Percentiles rank a stretch among this genome's conserved stretches.
Conservation (phyloP, 129 eudicot species). For the Daucus carota region DH1_v3.0 NC_030382.2:12945501-12946000, state of each 20-base stretch:
- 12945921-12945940: conserved; percentile 31
- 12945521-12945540: not conserved
- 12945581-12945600: conserved; percentile 39
- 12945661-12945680: conserved; percentile 82
- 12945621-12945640: conserved; percentile 94
- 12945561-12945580: not conserved
- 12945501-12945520: not conserved
- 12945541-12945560: not conserved
- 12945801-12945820: conserved; percentile 62
- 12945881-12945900: conserved; percentile 84
- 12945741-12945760: conserved; percentile 97
- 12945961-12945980: conserved; percentile 62
- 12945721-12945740: conserved; percentile 69
- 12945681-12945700: conserved; percentile 80
- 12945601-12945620: conserved; percentile 94
- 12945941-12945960: conserved; percentile 60
- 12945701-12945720: conserved; percentile 81
- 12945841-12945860: conserved; percentile 63
- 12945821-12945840: conserved; percentile 61
- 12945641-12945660: conserved; percentile 74
- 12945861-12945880: conserved; percentile 57
- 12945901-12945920: conserved; percentile 74
- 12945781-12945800: conserved; percentile 84
- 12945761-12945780: conserved; percentile 98
- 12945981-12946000: conserved; percentile 79